Percentiles rank a stretch among this genome's conserved stretches.
phyloP scores from a whole-genome alignment of 2,329 filamentous ascomycete species.

The Penicillium sp. region DNA sequence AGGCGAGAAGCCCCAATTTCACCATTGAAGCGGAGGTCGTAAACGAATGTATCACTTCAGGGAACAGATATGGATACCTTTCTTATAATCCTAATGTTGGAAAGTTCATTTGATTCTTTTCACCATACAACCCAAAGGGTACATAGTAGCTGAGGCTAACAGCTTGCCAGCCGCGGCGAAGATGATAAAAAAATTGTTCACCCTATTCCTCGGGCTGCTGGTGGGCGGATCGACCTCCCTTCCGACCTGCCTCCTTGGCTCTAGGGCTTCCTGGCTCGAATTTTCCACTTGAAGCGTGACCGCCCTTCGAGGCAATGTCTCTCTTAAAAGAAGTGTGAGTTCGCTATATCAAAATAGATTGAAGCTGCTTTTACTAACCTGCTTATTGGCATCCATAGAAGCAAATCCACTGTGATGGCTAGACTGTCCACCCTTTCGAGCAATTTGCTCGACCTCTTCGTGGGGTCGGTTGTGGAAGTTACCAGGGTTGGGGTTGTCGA shows the following conservation, averaged over 20 bases:
- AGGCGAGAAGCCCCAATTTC: neutral
- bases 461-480: slow-evolving; percentile 46
- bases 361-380: slow-evolving; percentile 20
- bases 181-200: neutral
- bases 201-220: neutral
- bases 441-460: slow-evolving; percentile 49
- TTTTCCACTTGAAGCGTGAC: slow-evolving; percentile 54
- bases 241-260: slow-evolving; percentile 55
- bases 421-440: slow-evolving; percentile 36
- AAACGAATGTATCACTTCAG: neutral
- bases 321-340: neutral
- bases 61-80: neutral
- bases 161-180: neutral
- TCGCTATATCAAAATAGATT: neutral
- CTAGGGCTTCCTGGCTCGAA: slow-evolving; percentile 56
- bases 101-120: neutral
- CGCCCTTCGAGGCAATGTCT: slow-evolving; percentile 57
- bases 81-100: neutral
- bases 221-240: slow-evolving; percentile 38
- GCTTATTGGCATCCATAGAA: slow-evolving; percentile 32
- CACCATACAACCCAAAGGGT: neutral
- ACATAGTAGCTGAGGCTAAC: neutral
- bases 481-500: slow-evolving; percentile 36
- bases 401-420: slow-evolving; percentile 34
- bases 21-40: neutral